Base-by-base conservation (phyloP, 2,329 filamentous ascomycete genomes). In the Fusarium devonianum region DNA sequence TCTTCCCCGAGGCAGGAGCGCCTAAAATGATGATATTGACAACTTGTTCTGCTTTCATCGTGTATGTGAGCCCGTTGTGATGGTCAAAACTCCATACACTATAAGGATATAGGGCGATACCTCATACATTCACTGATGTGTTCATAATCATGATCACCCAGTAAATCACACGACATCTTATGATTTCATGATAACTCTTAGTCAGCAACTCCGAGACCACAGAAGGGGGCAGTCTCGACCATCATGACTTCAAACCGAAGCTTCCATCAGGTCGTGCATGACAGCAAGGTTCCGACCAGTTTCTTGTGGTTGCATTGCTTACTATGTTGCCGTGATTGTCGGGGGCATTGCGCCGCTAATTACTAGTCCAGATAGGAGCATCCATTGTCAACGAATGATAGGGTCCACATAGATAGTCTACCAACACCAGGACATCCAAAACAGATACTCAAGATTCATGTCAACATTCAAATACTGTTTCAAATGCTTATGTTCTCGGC, bases 21-120 rank as follows among this genome's bases (percentile, higher is more conserved):
- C 58, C 58, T 7, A 60, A 42, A 13, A 62, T 23, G 32, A 62
- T 43, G 26, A 62, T 57, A 14, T 59, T 56, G 33, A 49, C 44
- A 12, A 48, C 32, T 12, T 59, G 18, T 23, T 54, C 36, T 4
- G 40, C 19, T 26, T 48, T 37, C 44, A 57, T 62, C 5, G 12
- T 38, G 14, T 10, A n/a, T n/a, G n/a, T n/a, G n/a, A n/a, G n/a
- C n/a, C n/a, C n/a, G n/a, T n/a, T n/a, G n/a, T n/a, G n/a, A n/a
- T n/a, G n/a, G n/a, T n/a, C n/a, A n/a, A n/a, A n/a, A n/a, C n/a
- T n/a, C n/a, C n/a, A n/a, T n/a, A n/a, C n/a, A n/a, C n/a, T n/a
- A n/a, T n/a, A n/a, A n/a, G n/a, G n/a, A n/a, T n/a, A n/a, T n/a
- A n/a, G n/a, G n/a, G n/a, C n/a, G n/a, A n/a, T n/a, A n/a, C n/a